These are phyloP conservation scores for Hypomontagnella submonticulosa DNA, from an alignment of 495 filamentous ascomycete species.

Conservation along the genomic window DNA sequence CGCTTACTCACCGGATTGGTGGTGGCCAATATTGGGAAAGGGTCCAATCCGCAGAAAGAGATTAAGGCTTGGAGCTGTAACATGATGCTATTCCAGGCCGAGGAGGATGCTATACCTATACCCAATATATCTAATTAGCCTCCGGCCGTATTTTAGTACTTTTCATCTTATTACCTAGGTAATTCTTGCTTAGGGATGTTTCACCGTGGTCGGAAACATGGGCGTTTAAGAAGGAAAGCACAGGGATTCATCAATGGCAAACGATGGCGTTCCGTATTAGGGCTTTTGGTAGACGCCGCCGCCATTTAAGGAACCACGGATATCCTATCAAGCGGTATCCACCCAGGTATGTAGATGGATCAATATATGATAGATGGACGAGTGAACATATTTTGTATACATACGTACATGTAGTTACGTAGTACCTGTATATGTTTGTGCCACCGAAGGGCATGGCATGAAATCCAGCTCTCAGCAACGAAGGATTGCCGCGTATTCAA, in stretches of 20 bases:
- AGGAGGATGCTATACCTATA: constrained; percentile 22
- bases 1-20: constrained; percentile 31
- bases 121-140: constrained; percentile 7
- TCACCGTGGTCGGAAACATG: constrained; percentile 22
- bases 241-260: constrained; percentile 27
- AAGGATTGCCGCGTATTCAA: constrained; percentile 25
- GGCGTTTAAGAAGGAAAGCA: constrained; percentile 5
- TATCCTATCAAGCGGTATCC: constrained; percentile 38
- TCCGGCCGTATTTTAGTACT: background rate
- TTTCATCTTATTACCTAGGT: constrained; percentile 1
- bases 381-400: background rate
- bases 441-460: constrained; percentile 8
- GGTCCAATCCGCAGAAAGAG: constrained; percentile 25
- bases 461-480: constrained; percentile 8
- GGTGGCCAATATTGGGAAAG: constrained; percentile 24
- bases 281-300: constrained; percentile 40
- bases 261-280: constrained; percentile 34
- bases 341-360: constrained; percentile 8
- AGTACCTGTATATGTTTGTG: constrained; percentile 10
- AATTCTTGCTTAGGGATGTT: constrained; percentile 13
- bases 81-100: constrained; percentile 27
- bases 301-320: constrained; percentile 33
- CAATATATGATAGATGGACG: background rate
- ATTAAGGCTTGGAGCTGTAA: constrained; percentile 17
- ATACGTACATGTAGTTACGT: too few species aligned